Conservation (phyloP, 305 asterid species). For the Fraxinus sp. region DNA sequence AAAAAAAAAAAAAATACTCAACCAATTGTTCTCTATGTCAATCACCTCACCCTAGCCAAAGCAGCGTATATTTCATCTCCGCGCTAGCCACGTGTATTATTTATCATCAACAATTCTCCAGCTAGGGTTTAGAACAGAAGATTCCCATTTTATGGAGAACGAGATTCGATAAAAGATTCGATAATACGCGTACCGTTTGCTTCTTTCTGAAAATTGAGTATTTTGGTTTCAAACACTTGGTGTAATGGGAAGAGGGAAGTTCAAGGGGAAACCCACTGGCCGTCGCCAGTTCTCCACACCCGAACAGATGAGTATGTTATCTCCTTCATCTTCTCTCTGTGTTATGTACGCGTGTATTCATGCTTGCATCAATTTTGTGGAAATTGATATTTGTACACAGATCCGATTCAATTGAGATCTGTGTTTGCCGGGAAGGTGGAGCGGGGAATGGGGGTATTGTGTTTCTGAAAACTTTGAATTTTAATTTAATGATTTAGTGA, state of each 20-base stretch:
- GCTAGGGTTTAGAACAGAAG: neutral
- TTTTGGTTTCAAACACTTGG: neutral
- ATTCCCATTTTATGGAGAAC: neutral
- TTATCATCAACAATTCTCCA: neutral
- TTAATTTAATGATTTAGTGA: neutral
- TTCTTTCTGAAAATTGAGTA: neutral
- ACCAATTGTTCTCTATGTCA: too few relatives aligned
- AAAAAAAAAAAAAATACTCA: too few relatives aligned
- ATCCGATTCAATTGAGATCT: neutral
- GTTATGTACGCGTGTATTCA: neutral
- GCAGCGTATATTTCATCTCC: too few relatives aligned
- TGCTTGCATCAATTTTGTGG: neutral
- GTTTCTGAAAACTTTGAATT: neutral
- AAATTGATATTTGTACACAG: neutral
- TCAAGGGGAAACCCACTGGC: slow-evolving; percentile 65
- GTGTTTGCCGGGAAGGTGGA: neutral
- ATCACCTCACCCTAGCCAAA: too few relatives aligned
- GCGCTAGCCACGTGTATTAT: neutral
- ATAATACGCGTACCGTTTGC: neutral
- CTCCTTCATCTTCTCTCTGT: neutral
- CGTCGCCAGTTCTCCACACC: slow-evolving; percentile 63
- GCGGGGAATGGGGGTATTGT: neutral
- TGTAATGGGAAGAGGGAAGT: slow-evolving; percentile 56
- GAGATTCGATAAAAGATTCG: neutral
- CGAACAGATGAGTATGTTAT: slow-evolving; percentile 46